Base-by-base conservation (phyloP, 2,329 filamentous ascomycete genomes). In the Myriosclerotinia curreyana region DNA sequence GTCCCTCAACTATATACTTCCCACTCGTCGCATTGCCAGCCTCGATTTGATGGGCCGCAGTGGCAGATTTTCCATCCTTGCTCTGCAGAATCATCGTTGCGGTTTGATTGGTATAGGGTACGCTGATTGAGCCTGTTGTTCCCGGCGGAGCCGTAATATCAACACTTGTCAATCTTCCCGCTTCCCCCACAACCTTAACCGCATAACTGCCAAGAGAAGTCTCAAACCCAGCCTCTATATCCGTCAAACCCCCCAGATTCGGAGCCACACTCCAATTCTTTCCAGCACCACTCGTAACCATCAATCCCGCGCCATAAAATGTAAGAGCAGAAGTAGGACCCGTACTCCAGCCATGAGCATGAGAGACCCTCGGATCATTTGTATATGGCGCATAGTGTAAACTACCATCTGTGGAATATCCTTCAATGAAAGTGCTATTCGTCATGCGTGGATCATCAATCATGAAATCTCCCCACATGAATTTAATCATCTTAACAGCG, bases 391-490 rank as follows among this genome's bases (percentile, higher is more conserved):
- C 73, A 66, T 87, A 86, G 0, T 83, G 84, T 8, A 79, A 73
- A 51, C 79, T 74, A 3, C 83, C 83, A 66, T 87, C 79, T 0
- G 72, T 73, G 1, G 83, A 76, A 65, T 85, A 86, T 0, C 84
- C 85, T 72, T 87, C 85, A 34, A 86, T 79, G 25, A 83, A 79
- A 0, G 85, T 87, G 50, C 79, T 82, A 64, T 80, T 76, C 0
- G 84, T 86, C n/a, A 83, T 83, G 67, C 83, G 81, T 0, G 80
- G 78, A 65, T 86, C 79, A 65, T 80, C 77, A 20, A 85, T 74
- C 71, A 64, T 75, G 68, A 86, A 86, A 82, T 83, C 86, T 14
- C 84, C 85, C 85, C 85, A 87, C 56, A 77, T 78, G 11, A 75
- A 75, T 7, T 83, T 80, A 40, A 87, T 81, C 20, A 87, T 78